Evolutionary conservation across 495 filamentous ascomycete species (phyloP), one percentile per base, ranked within the genome.

Genomic region (Letharia columbiana): DNA sequence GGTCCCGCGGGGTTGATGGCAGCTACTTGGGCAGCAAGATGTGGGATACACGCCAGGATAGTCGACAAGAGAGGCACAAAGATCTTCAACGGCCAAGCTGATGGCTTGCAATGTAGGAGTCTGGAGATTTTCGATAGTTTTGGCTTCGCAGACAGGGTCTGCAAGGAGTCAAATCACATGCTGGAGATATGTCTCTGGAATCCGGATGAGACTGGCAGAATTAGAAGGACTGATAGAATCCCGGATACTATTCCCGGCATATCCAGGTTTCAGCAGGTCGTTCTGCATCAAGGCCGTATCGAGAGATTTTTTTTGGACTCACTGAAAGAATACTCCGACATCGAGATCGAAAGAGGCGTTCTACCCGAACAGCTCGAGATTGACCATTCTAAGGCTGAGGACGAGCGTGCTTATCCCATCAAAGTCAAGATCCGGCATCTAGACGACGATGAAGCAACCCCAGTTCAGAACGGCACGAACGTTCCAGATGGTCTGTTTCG

Each of bases 121-220:
- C 70, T 87, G 18, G 86, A 89, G 71, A 82, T 88, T 18, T 83
- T 89, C 35, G 87, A 90, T 63, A 84, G 82, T 64, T 84, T 89
- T 69, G 86, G 84, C 9, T 82, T 89, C 63, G 82, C 76, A 4
- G 82, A 89, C 64, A 78, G 82, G 20, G 81, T 80, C 10, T 82
- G 79, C 77, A 83, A 86, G 50, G 87, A 89, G 67, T 77, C 79
- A 12, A 81, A 84, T 70, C 78, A 62, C 5, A 40, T 42, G 31
- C 66, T 75, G 10, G 73, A 77, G 50, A 72, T 73, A 20, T 73
- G 73, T 58, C 70, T 78, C 35, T 81, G 78, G 76, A 73, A 67
- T 3, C 76, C 66, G 10, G 62, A 70, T 60, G 61, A 65, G 31
- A 66, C 37, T 40, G 65, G 61, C 8, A 47, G 41, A 20, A 63